A percentile compares a stretch with the other conserved stretches of the same genome.
Conservation (phyloP, 192 early-diverging fungal species). For the Umbelopsis sp. region DNA sequence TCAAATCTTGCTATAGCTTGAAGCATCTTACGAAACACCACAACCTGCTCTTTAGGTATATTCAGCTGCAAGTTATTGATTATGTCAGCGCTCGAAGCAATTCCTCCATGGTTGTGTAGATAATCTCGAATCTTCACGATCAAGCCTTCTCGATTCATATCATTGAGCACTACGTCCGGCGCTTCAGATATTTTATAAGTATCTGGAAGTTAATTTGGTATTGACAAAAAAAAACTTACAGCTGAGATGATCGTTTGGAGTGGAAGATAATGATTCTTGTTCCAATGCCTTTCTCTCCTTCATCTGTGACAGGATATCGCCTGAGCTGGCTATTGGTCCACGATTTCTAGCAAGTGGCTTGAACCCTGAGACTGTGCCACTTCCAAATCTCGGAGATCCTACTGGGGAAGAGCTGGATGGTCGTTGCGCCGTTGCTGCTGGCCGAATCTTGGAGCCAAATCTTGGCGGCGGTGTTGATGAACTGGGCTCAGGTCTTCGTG, state of each 20-base stretch:
- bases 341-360: neutral
- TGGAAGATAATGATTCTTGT: slow-evolving; percentile 17
- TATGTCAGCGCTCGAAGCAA: slow-evolving; percentile 53
- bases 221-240: neutral
- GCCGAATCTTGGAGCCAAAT: slow-evolving; percentile 40
- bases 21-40: slow-evolving; percentile 68
- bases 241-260: neutral
- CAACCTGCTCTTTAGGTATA: slow-evolving; percentile 51
- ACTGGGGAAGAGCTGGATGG: slow-evolving; percentile 16
- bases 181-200: neutral
- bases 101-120: slow-evolving; percentile 47
- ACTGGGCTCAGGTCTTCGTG: slow-evolving; percentile 9
- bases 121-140: slow-evolving; percentile 61
- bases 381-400: slow-evolving; percentile 26
- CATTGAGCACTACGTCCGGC: slow-evolving; percentile 23
- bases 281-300: slow-evolving; percentile 44
- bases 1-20: slow-evolving; percentile 63
- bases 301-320: slow-evolving; percentile 45
- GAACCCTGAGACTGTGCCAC: slow-evolving; percentile 33
- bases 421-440: slow-evolving; percentile 18
- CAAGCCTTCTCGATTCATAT: slow-evolving; percentile 37
- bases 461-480: slow-evolving; percentile 36
- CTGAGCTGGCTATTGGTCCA: slow-evolving; percentile 25
- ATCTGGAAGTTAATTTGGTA: slow-evolving; percentile 11
- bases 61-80: slow-evolving; percentile 55